Percentiles rank a stretch among this genome's conserved stretches.
Conservation (phyloP, 352 stramenopile species). For the Pythium utonaiense region DNA sequence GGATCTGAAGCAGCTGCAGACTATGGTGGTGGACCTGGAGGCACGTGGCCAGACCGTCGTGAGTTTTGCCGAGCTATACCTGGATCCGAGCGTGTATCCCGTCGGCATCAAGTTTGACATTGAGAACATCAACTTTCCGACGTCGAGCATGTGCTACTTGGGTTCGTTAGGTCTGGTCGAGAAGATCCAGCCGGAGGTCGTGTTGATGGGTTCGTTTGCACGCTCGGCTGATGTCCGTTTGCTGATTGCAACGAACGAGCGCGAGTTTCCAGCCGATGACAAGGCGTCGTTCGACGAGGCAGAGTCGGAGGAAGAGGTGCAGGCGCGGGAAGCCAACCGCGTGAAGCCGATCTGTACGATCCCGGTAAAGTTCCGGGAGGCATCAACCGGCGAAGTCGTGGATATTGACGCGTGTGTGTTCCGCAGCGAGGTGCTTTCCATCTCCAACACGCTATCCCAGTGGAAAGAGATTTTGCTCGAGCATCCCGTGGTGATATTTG, state of each 20-base stretch:
- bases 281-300: constrained; percentile 13
- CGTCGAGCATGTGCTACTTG: constrained; percentile 52
- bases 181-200: constrained; percentile 49
- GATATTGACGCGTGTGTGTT: constrained; percentile 37
- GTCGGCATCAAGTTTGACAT: constrained; percentile 55
- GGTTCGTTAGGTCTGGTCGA: constrained; percentile 46
- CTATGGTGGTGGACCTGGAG: constrained; percentile 46
- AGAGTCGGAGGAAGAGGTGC: constrained; percentile 13
- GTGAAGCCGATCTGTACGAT: constrained; percentile 33
- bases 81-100: constrained; percentile 38
- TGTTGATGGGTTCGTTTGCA: constrained; percentile 44
- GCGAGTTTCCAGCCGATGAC: constrained; percentile 10
- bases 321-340: constrained; percentile 8
- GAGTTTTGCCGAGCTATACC: constrained; percentile 48
- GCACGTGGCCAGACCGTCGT: constrained; percentile 41
- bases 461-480: constrained; percentile 44
- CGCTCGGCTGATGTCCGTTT: constrained; percentile 36
- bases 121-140: constrained; percentile 49
- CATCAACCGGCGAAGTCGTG: constrained; percentile 30
- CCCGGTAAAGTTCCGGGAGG: constrained; percentile 34
- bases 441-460: constrained; percentile 49
- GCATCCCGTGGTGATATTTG: constrained; percentile 43
- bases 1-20: constrained; percentile 39
- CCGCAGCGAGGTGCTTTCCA: constrained; percentile 36
- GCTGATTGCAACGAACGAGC: constrained; percentile 26